A percentile compares a stretch with the other conserved stretches of the same genome.
These are phyloP conservation scores for Wickerhamiella alocasiicola DNA, from an alignment of 805 yeast species.

Conservation along the genomic window DNA sequence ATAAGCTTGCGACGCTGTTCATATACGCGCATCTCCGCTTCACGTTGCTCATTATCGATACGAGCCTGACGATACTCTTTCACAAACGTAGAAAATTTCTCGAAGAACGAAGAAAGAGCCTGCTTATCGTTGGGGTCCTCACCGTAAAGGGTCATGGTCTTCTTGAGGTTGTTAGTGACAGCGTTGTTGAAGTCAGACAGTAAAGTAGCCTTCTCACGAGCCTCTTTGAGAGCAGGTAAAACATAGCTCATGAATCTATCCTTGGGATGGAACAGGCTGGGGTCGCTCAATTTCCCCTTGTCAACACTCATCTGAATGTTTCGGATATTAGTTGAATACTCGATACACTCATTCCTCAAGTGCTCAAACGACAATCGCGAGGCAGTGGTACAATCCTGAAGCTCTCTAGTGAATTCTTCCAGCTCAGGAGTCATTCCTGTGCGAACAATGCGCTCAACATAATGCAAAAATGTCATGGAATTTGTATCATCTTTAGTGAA, in stretches of 20 bases:
- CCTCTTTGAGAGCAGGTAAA: slow-evolving; percentile 57
- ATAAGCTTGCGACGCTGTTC: slow-evolving; percentile 61
- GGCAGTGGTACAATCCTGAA: slow-evolving; percentile 44
- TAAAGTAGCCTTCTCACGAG: slow-evolving; percentile 54
- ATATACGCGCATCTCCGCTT: slow-evolving; percentile 66
- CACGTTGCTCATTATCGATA: slow-evolving; percentile 62
- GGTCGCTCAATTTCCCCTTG: slow-evolving; percentile 76
- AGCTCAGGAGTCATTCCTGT: slow-evolving; percentile 62
- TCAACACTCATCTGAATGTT: slow-evolving; percentile 65
- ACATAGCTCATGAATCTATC: slow-evolving; percentile 58
- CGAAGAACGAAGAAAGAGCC: slow-evolving; percentile 59
- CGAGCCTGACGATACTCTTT: slow-evolving; percentile 70
- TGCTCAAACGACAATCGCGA: slow-evolving; percentile 75
- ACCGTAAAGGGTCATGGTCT: slow-evolving; percentile 75
- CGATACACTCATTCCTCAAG: slow-evolving; percentile 56
- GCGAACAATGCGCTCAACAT: slow-evolving; percentile 81
- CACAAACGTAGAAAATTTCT: slow-evolving; percentile 67
- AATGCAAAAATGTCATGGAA: slow-evolving; percentile 79
- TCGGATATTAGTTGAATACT: slow-evolving; percentile 45
- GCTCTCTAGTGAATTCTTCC: slow-evolving; percentile 62
- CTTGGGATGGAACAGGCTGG: slow-evolving; percentile 65
- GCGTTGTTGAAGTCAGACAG: slow-evolving; percentile 51
- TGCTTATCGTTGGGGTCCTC: slow-evolving; percentile 65
- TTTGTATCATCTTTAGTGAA: slow-evolving; percentile 85
- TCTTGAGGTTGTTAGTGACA: slow-evolving; percentile 52